Percentiles rank a stretch among this genome's conserved stretches.
Conservation (phyloP, 768 basidiomycete species). For the Kockovaella imperatae region DNA sequence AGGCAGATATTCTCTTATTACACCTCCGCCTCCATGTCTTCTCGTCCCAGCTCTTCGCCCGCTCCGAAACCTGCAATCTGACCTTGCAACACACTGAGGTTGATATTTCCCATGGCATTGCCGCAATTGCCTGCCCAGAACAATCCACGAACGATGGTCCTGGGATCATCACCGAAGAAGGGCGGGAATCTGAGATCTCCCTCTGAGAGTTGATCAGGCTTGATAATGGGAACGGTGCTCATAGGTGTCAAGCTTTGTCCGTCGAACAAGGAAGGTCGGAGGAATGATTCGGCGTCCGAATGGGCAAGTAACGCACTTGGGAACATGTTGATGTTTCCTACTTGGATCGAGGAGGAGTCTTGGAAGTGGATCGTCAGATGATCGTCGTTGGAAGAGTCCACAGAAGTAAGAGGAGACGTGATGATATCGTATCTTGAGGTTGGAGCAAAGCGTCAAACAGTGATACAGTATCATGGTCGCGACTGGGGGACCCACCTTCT, state of each 20-base stretch:
- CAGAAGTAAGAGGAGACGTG: conserved; percentile 6
- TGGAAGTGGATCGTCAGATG: conserved; percentile 11
- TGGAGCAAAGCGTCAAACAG: no score
- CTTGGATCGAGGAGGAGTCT: not conserved
- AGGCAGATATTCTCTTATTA: no score
- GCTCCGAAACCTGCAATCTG: conserved; percentile 14
- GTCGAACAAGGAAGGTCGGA: conserved; percentile 1
- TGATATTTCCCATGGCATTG: conserved; percentile 16
- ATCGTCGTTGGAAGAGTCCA: not conserved
- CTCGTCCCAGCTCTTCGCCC: conserved; percentile 17
- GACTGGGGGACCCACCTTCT: conserved; percentile 16
- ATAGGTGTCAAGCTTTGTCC: not conserved
- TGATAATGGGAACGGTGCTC: conserved; percentile 4
- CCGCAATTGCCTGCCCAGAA: conserved; percentile 30
- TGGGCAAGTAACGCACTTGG: conserved; percentile 7
- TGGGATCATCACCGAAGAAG: conserved; percentile 25
- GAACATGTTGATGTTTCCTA: conserved; percentile 18
- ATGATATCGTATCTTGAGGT: conserved; percentile 21
- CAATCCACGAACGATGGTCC: conserved; percentile 13
- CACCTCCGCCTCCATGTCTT: conserved; percentile 7
- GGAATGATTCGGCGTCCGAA: conserved; percentile 5
- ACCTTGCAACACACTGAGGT: conserved; percentile 17
- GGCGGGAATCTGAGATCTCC: not conserved
- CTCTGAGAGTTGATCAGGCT: not conserved
- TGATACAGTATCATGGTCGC: no score